A percentile compares a stretch with the other conserved stretches of the same genome.
Conservation (phyloP, 257 asterid genomes). For the Plantago ovata region DNA sequence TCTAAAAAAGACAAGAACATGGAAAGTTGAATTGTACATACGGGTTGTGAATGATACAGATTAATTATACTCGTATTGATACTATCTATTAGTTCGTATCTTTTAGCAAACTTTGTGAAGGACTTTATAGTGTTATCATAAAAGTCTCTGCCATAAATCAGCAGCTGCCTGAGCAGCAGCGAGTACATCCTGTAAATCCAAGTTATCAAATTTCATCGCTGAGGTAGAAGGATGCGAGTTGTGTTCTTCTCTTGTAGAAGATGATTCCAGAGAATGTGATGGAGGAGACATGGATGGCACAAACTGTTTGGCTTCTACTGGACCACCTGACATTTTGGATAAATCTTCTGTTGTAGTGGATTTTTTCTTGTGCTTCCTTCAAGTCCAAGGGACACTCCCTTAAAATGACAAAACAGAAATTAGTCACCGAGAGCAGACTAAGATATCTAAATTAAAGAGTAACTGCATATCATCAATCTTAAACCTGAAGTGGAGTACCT, state of each 20-base stretch:
- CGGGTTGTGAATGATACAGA: too few relatives aligned
- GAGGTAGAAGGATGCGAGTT: conserved; percentile 27
- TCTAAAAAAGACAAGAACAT: too few relatives aligned
- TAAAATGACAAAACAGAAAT: too few relatives aligned
- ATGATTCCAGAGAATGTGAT: conserved; percentile 32
- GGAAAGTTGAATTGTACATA: too few relatives aligned
- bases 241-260: conserved; percentile 28
- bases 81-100: too few relatives aligned
- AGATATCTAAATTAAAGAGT: background rate
- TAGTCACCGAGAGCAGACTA: too few relatives aligned
- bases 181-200: conserved; percentile 71
- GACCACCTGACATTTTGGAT: conserved; percentile 16
- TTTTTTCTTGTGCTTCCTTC: conserved; percentile 70
- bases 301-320: conserved; percentile 44
- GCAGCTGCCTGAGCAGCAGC: conserved; percentile 94
- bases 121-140: too few relatives aligned
- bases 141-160: too few relatives aligned
- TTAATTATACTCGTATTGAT: too few relatives aligned
- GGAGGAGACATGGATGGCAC: conserved; percentile 65
- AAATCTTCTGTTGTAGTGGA: conserved; percentile 23
- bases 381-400: conserved; percentile 98
- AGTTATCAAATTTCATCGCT: conserved; percentile 28
- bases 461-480: conserved; percentile 13
- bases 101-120: too few relatives aligned
- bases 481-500: conserved; percentile 35